Evolutionary conservation across 1,284 basidiomycete genomes (phyloP).

Genomic region (Apiotrichum mycotoxinovorans): DNA sequence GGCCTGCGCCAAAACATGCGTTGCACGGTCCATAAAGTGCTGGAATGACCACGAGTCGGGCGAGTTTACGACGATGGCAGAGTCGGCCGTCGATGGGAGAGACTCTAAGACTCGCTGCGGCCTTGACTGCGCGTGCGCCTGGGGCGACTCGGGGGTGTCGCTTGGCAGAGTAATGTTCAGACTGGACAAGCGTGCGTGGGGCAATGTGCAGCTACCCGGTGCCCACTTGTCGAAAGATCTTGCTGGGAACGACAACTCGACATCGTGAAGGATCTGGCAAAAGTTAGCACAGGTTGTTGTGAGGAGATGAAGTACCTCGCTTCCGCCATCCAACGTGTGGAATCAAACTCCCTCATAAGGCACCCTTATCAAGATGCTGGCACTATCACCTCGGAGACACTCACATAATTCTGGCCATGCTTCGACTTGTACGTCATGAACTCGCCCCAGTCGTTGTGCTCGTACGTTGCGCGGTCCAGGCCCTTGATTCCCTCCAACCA

Average conservation of each 20-base stretch:
- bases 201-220: neutral
- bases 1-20: slow-evolving; percentile 1
- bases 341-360: too few relatives aligned
- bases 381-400: too few relatives aligned
- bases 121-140: too few relatives aligned
- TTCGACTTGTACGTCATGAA: neutral
- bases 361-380: too few relatives aligned
- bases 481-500: neutral
- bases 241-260: neutral
- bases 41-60: slow-evolving; percentile 10
- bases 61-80: neutral
- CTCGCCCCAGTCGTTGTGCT: neutral
- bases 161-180: neutral
- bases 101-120: neutral
- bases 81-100: neutral
- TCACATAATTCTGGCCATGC: slow-evolving; percentile 6
- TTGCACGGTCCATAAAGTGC: slow-evolving; percentile 6
- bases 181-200: neutral
- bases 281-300: too few relatives aligned
- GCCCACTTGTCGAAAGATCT: neutral
- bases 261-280: neutral
- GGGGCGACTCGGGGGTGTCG: too few relatives aligned
- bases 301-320: too few relatives aligned
- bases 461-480: neutral
- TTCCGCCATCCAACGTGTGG: too few relatives aligned